A percentile compares a stretch with the other conserved stretches of the same genome.
phyloP scores from a whole-genome alignment of 1,284 basidiomycete genomes.

The Fomitopsis palustris region DNA sequence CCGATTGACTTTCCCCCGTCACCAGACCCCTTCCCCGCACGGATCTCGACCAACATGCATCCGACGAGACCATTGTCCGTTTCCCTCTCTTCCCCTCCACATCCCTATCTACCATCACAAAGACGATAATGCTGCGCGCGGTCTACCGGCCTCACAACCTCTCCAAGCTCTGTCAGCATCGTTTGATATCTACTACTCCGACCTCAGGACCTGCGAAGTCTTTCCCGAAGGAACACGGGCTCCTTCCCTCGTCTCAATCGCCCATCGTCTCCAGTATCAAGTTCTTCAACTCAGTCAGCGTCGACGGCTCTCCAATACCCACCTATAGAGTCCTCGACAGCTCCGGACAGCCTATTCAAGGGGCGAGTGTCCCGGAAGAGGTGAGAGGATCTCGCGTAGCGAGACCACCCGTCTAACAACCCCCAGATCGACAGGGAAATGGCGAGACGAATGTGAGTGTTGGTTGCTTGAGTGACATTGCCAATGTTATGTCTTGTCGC shows the following conservation, averaged over 20 bases:
- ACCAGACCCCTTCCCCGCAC: background rate
- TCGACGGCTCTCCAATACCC: constrained; percentile 62
- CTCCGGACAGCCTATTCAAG: constrained; percentile 66
- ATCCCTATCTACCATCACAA: background rate
- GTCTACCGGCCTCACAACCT: background rate
- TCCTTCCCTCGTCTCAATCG: constrained; percentile 58
- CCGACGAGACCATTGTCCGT: background rate
- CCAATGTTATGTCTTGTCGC: too few species aligned
- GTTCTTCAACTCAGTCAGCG: constrained; percentile 76
- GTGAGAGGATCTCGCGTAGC: constrained; percentile 32
- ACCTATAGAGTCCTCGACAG: constrained; percentile 83
- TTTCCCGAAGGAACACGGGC: constrained; percentile 13
- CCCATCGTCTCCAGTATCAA: constrained; percentile 64
- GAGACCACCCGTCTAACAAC: background rate
- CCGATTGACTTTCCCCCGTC: background rate
- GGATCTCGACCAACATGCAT: background rate
- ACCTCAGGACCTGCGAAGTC: background rate
- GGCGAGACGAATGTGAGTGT: constrained; percentile 65
- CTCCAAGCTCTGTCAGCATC: background rate
- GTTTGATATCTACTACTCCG: background rate
- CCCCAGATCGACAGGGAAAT: constrained; percentile 66
- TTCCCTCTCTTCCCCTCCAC: background rate
- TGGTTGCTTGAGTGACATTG: background rate
- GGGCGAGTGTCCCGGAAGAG: constrained; percentile 64
- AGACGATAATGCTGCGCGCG: background rate